Evolutionary conservation across 495 filamentous ascomycete genomes (phyloP), one percentile per base, ranked within the genome.

Genomic region (Apiosordaria backusii): DNA sequence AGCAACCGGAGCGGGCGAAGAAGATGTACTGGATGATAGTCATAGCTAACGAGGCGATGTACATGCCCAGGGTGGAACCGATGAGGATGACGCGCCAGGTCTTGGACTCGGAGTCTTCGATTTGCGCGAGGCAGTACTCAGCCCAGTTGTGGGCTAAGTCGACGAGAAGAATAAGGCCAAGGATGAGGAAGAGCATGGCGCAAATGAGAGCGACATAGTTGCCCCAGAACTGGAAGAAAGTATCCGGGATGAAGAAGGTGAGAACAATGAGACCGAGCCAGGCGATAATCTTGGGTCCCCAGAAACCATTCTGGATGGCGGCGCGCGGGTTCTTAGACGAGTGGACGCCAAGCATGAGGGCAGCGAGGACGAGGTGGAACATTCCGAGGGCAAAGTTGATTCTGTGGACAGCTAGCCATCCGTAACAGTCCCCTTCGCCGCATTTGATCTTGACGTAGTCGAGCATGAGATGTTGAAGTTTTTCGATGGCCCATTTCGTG

Each of bases 61-160:
- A 99, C 95, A 98, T 98, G 75, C 90, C 88, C 29, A 98, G 78
- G 1, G 95, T 97, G 21, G 92, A 96, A 60, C 93, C 92, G 71
- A 99, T 92, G 13, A 99, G 84, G 61, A 99, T 79, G 10, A 85
- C 85, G 40, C 93, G 85, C 95, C 95, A 99, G 35, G 88, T 71
- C 45, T 83, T 83, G 18, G 94, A 97, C 75, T 97, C 94, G 64
- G 84, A 88, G 54, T 91, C 86, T 71, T 98, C 96, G 68, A 99
- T 97, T 82, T 95, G 92, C 68, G 89, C 86, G 58, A 98, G 84
- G 76, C 96, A 98, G 73, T 94, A 89, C 76, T 99, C 95, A 21
- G 95, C 95, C 92, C 94, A 98, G n/a, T 90, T 90, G 75, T 99
- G 96, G 5, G 95, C 95, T 63, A 99, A 86, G 66, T 99, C 95